Evolutionary conservation across 371 early-diverging fungal genomes (phyloP).

Genomic region (Massospora cicadina): DNA sequence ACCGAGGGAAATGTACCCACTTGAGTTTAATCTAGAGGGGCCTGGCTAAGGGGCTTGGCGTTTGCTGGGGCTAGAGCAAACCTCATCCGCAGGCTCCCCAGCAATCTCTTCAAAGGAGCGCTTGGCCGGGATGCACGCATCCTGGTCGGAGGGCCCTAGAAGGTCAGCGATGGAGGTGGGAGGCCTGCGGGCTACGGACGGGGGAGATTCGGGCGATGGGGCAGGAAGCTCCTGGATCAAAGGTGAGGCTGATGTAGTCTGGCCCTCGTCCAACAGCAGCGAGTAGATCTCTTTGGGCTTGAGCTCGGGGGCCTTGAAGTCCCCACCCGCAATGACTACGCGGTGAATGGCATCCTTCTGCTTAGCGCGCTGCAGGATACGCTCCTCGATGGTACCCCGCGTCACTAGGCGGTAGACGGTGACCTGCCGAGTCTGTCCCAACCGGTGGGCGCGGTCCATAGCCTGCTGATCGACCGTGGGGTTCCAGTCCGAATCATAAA

Average conservation of each 20-base stretch:
- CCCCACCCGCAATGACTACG: constrained; percentile 92
- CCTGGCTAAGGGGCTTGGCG: too few species aligned
- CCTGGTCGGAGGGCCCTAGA: neutral
- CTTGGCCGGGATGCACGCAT: neutral
- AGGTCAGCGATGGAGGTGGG: constrained; percentile 8
- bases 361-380: constrained; percentile 73
- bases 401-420: constrained; percentile 85
- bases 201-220: neutral
- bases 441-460: constrained; percentile 94
- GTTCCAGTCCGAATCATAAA: constrained; percentile 99
- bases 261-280: constrained; percentile 63
- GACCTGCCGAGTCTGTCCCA: constrained; percentile 94
- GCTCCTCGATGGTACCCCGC: constrained; percentile 82
- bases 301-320: constrained; percentile 57
- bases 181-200: neutral
- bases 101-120: neutral
- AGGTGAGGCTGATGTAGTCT: constrained; percentile 9
- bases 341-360: constrained; percentile 95
- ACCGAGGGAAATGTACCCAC: too few species aligned
- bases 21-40: too few species aligned
- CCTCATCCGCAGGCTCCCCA: neutral
- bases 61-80: too few species aligned
- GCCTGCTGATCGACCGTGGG: constrained; percentile 97
- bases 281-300: constrained; percentile 79
- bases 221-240: neutral